Base-by-base conservation (phyloP, 169 alveolate species). In the Eimeria acervulina region DNA sequence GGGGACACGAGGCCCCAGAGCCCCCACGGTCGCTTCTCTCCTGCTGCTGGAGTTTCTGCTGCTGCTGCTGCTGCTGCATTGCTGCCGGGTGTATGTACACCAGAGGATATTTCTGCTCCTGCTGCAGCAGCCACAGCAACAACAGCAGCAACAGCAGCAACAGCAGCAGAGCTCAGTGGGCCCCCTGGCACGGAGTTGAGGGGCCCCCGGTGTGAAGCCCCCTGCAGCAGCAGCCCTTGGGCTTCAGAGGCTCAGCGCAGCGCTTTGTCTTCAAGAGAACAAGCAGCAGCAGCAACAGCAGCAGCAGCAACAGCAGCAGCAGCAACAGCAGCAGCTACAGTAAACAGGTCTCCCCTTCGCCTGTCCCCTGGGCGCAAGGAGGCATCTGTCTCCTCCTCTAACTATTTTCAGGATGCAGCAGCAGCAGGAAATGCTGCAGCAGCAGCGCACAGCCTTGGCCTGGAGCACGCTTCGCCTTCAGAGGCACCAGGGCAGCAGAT, bases 141-240 rank as follows among this genome's bases (percentile, higher is more conserved):
- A 63, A 63, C 76, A 26, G 76, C 76, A 63, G 76, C 76, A 63
- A 63, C 76, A 63, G n/a, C 76, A 63, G 33, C 38, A 63, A 63
- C 76, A 63, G 76, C 76, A 63, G 76, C 76, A 26, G 76, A 7
- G 76, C 13, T n/a, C 33, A 17, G 68, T 55, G 21, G 68, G 68
- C 28, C 68, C 21, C 21, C 68, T 55, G 68, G 21, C 21, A 55
- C 68, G 21, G 68, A 17, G 0, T 55, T 17, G 1, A 23, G 68
- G 21, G 28, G 15, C 68, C 15, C 68, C 21, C 28, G 21, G 21
- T 17, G 68, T 0, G 68, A 23, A 23, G 68, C 68, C 3, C 21
- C 21, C 68, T 23, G 68, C 68, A 23, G 21, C 76, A 63, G 76
- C 76, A 23, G 38, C 31, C 33, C 38, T 23, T 23, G 76, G 36